phyloP scores from a whole-genome alignment of 495 filamentous ascomycete species.

The Daldinia grandis region DNA sequence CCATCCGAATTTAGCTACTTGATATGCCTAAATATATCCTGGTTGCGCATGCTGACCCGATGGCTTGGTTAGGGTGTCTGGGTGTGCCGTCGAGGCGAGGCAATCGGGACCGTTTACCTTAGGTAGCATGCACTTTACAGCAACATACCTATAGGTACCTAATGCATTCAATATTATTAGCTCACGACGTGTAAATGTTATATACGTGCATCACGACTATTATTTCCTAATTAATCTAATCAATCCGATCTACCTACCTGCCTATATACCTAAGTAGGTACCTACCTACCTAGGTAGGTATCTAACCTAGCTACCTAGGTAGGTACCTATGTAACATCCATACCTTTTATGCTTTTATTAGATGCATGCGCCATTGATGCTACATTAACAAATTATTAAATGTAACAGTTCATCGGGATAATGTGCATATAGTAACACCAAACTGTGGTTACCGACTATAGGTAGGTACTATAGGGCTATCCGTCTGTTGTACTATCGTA shows the following conservation, averaged over 20 bases:
- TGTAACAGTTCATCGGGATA: conserved; percentile 4
- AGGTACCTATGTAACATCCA: no score
- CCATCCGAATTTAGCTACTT: background rate
- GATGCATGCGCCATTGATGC: background rate
- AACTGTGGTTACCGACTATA: conserved; percentile 4
- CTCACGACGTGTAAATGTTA: no score
- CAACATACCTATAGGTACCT: no score
- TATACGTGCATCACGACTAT: no score
- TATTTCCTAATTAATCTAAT: background rate
- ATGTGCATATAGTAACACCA: background rate
- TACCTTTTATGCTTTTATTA: background rate
- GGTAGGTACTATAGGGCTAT: background rate
- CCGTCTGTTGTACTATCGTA: conserved; percentile 9
- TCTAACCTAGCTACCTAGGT: no score
- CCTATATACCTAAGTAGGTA: background rate
- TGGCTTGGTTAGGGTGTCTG: background rate
- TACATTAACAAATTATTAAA: background rate
- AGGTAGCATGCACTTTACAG: background rate
- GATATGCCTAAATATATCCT: background rate
- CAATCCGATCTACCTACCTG: no score
- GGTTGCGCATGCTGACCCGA: background rate
- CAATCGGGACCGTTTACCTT: background rate
- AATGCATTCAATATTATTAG: no score
- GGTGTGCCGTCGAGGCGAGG: background rate
- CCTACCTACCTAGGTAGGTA: background rate